These are phyloP conservation scores for Cytospora paraplurivora DNA, from an alignment of 2,329 filamentous ascomycete species.

Conservation along the genomic window DNA sequence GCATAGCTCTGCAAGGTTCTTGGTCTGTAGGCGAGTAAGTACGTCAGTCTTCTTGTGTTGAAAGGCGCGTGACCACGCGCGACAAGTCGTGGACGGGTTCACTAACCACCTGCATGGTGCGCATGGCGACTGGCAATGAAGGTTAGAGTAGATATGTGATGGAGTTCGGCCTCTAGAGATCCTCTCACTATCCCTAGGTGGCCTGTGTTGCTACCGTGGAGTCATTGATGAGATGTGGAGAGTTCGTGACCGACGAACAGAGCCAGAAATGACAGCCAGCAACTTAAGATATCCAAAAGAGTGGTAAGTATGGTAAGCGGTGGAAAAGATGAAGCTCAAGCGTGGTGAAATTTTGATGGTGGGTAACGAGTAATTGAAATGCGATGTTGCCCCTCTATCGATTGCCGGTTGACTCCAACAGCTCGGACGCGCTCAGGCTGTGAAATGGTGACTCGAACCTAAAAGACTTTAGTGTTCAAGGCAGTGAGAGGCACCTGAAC, in stretches of 20 bases:
- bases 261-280: slow-evolving; percentile 1
- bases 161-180: slow-evolving; percentile 71
- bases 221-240: slow-evolving; percentile 52
- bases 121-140: slow-evolving; percentile 31
- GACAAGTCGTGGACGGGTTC: slow-evolving; percentile 14
- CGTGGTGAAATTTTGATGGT: slow-evolving; percentile 27
- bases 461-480: background rate
- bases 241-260: slow-evolving; percentile 23
- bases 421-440: background rate
- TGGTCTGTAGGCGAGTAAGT: slow-evolving; percentile 49
- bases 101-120: slow-evolving; percentile 41
- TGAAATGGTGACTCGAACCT: background rate
- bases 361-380: slow-evolving; percentile 25
- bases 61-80: slow-evolving; percentile 11
- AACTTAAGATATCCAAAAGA: slow-evolving; percentile 7
- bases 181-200: slow-evolving; percentile 78
- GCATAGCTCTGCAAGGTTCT: slow-evolving; percentile 85
- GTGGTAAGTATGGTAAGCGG: background rate
- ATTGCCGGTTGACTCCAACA: slow-evolving; percentile 8
- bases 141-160: slow-evolving; percentile 29
- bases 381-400: slow-evolving; percentile 7
- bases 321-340: slow-evolving; percentile 11
- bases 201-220: slow-evolving; percentile 67
- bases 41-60: background rate
- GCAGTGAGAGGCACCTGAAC: background rate